Base-by-base conservation (phyloP, 257 asterid genomes). In the Nemophila menziesii region DNA sequence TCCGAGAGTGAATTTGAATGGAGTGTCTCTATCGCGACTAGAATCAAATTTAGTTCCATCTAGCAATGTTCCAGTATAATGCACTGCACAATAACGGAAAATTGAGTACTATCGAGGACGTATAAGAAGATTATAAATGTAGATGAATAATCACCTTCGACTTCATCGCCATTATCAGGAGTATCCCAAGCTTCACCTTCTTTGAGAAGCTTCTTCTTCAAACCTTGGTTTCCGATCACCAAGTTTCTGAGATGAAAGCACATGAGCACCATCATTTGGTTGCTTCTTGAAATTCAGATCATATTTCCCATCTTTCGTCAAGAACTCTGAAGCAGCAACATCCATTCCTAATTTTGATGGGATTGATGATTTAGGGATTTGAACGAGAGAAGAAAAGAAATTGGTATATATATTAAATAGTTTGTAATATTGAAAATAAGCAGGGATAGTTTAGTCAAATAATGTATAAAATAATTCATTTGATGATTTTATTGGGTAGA, bases 261-360 rank as follows among this genome's bases (percentile, higher is more conserved):
- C 92, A 52, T 84, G 93, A 56, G 92, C 80, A 57, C 98, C 98
- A 33, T 89, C 96, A 54, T 89, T 89, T 45, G 98, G 94, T 48
- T 84, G 94, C 48, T 90, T 90, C 81, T 90, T 90, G 73, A 90
- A 90, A 67, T 90, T 80, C 45, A 90, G 92, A 56, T 90, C 98
- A 49, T 90, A 90, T 57, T 75, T 90, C 47, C 85, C 87, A 4
- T 84, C 86, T 51, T 81, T 74, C 8, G 87, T 80, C 52, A 75
- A 66, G 67, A 90, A 90, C 66, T 90, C 96, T 13, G 98, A 90
- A 51, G 98, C 98, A 65, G 98, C 98, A 57, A 90, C 96, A 58
- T 90, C 98, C 98, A 85, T 90, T 43, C 98, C 98, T 17, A 90
- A 84, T 65, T 84, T 90, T 69, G 48, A n/a, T n/a, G n/a, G n/a